phyloP scores from a whole-genome alignment of 2,329 filamentous ascomycete species.

The Pochonia chlamydosporia region DNA sequence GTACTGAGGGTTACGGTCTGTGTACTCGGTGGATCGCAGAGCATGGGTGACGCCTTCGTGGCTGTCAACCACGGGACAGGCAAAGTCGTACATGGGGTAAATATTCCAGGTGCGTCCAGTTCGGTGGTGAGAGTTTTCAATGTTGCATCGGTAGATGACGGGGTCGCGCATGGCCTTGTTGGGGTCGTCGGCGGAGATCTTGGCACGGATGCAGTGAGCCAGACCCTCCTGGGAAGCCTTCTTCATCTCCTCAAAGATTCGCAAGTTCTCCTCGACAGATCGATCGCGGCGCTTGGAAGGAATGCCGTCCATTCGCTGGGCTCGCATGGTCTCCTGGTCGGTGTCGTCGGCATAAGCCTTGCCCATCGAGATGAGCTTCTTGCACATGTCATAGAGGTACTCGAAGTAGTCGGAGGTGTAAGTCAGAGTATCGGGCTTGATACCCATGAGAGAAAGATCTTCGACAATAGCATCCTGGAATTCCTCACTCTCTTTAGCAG shows the following conservation, averaged over 20 bases:
- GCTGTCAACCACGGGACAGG: slow-evolving; percentile 74
- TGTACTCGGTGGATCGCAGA: slow-evolving; percentile 79
- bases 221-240: slow-evolving; percentile 70
- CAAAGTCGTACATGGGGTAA: slow-evolving; percentile 84
- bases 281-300: slow-evolving; percentile 76
- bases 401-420: slow-evolving; percentile 97
- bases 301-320: slow-evolving; percentile 78
- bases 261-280: slow-evolving; percentile 74
- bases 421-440: slow-evolving; percentile 79
- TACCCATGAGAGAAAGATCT: slow-evolving; percentile 85
- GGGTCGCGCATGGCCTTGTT: slow-evolving; percentile 97
- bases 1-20: slow-evolving; percentile 80
- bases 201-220: slow-evolving; percentile 88
- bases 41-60: slow-evolving; percentile 80
- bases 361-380: slow-evolving; percentile 79
- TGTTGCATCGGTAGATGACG: slow-evolving; percentile 92
- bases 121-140: slow-evolving; percentile 62
- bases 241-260: slow-evolving; percentile 92
- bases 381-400: slow-evolving; percentile 77
- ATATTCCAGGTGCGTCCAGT: slow-evolving; percentile 78
- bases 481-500: slow-evolving; percentile 94
- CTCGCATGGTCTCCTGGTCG: slow-evolving; percentile 78
- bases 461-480: slow-evolving; percentile 91
- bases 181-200: slow-evolving; percentile 83
- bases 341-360: slow-evolving; percentile 95